Evolutionary conservation across 257 asterid species (phyloP).

Genomic region (Euphrasia confusa): DNA sequence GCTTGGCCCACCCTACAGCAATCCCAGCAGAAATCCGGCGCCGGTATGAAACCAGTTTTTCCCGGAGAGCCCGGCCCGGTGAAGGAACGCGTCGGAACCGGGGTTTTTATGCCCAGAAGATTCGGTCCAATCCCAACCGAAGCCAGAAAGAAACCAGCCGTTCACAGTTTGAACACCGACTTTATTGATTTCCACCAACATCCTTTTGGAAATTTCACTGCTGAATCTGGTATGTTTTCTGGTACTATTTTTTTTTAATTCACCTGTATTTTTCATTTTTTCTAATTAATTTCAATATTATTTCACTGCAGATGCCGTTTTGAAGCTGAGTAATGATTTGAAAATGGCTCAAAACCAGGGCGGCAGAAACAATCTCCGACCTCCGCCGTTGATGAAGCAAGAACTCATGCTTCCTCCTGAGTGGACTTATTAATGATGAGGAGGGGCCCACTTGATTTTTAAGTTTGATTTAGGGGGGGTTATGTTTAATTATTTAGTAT

Average conservation of each 20-base stretch:
- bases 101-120: constrained; percentile 70
- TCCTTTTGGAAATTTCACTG: too few species aligned
- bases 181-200: too few species aligned
- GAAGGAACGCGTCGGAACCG: constrained; percentile 71
- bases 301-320: constrained; percentile 18
- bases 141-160: constrained; percentile 39
- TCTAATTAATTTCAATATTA: background rate
- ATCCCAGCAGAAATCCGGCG: constrained; percentile 29
- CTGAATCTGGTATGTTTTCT: too few species aligned
- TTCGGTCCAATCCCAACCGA: constrained; percentile 30
- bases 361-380: constrained; percentile 12
- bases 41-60: constrained; percentile 44
- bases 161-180: too few species aligned
- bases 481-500: too few species aligned
- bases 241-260: too few species aligned
- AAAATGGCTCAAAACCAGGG: constrained; percentile 31
- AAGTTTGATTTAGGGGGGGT: too few species aligned
- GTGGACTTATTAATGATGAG: constrained; percentile 56
- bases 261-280: too few species aligned
- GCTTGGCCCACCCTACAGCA: constrained; percentile 47
- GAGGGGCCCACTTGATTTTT: too few species aligned
- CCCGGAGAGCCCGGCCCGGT: constrained; percentile 37
- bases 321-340: constrained; percentile 17
- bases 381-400: constrained; percentile 32
- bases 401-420: constrained; percentile 67